Evolutionary conservation across 2,329 filamentous ascomycete species (phyloP).

Genomic region (Ramichloridium luteum): DNA sequence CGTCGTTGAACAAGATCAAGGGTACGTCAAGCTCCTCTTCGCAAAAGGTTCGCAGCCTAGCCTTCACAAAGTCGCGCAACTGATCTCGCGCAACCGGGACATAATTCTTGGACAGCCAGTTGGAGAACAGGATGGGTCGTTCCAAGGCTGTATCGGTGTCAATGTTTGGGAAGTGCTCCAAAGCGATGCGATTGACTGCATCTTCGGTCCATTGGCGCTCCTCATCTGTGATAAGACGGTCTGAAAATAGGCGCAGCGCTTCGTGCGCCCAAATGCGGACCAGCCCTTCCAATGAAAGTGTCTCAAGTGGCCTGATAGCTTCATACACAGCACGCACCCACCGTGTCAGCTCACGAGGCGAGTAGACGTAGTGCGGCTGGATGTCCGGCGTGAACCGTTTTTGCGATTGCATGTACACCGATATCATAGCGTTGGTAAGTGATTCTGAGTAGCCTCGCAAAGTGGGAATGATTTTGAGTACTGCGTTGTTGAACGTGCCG

Average conservation of each 20-base stretch:
- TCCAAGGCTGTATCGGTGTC: slow-evolving; percentile 80
- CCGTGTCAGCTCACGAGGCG: slow-evolving; percentile 90
- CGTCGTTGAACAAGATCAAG: slow-evolving; percentile 97
- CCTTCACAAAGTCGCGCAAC: slow-evolving; percentile 93
- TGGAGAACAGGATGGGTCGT: slow-evolving; percentile 93
- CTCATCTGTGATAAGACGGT: slow-evolving; percentile 87
- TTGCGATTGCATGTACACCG: slow-evolving; percentile 90
- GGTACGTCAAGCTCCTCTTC: slow-evolving; percentile 99
- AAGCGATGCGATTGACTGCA: slow-evolving; percentile 69
- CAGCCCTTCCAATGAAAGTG: slow-evolving; percentile 74
- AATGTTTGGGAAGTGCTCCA: slow-evolving; percentile 90
- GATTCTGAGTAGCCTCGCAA: slow-evolving; percentile 91
- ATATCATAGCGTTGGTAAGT: slow-evolving; percentile 94
- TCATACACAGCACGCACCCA: slow-evolving; percentile 98
- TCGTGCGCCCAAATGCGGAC: slow-evolving; percentile 98
- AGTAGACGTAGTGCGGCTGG: slow-evolving; percentile 98
- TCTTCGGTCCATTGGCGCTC: slow-evolving; percentile 94
- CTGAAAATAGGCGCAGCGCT: slow-evolving; percentile 88
- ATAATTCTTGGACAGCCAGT: slow-evolving; percentile 99
- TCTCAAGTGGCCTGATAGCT: slow-evolving; percentile 84
- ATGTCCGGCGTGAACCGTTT: slow-evolving; percentile 90
- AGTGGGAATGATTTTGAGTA: slow-evolving; percentile 91
- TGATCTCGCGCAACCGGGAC: slow-evolving; percentile 92
- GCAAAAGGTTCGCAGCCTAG: slow-evolving; percentile 92
- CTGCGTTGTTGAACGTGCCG: slow-evolving; percentile 90